phyloP scores from a whole-genome alignment of 2,329 filamentous ascomycete species.

The Verticillium tricorpus region DNA sequence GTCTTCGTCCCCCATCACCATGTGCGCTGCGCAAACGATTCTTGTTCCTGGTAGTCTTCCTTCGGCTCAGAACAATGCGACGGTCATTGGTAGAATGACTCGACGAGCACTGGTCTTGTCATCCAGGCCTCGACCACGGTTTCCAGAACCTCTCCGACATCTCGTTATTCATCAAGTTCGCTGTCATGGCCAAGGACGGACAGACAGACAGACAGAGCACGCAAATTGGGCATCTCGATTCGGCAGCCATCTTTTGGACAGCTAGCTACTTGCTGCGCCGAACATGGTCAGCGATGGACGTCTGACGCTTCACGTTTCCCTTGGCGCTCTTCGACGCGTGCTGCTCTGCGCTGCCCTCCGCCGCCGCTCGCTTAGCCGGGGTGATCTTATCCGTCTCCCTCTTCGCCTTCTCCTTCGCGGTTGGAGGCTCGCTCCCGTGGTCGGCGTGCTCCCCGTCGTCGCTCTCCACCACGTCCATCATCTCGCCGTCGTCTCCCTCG shows the following conservation, averaged over 20 bases:
- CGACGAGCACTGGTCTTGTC: no score
- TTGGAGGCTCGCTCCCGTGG: slow-evolving; percentile 11
- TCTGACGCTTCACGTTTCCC: slow-evolving; percentile 4
- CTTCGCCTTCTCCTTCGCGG: not conserved
- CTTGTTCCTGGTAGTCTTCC: no score
- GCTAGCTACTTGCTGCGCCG: not conserved
- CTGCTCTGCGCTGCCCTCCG: slow-evolving; percentile 12
- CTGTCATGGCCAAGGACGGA: no score
- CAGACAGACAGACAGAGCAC: no score
- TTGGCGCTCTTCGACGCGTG: slow-evolving; percentile 2
- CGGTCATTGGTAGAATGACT: no score
- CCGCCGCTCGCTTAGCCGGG: slow-evolving; percentile 9
- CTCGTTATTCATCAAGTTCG: no score
- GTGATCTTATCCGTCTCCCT: slow-evolving; percentile 9
- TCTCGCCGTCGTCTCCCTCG: slow-evolving; percentile 30
- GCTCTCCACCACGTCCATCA: slow-evolving; percentile 31
- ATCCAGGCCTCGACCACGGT: no score
- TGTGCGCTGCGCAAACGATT: no score
- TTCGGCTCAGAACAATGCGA: no score
- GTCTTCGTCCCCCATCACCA: no score
- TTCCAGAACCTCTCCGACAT: no score
- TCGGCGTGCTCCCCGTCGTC: slow-evolving; percentile 28
- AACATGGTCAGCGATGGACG: not conserved
- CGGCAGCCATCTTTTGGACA: not conserved
- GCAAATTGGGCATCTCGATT: no score